These are phyloP conservation scores for Vachellia pachyceras DNA, from an alignment of 306 rosid genomes.

Conservation along the genomic window DNA sequence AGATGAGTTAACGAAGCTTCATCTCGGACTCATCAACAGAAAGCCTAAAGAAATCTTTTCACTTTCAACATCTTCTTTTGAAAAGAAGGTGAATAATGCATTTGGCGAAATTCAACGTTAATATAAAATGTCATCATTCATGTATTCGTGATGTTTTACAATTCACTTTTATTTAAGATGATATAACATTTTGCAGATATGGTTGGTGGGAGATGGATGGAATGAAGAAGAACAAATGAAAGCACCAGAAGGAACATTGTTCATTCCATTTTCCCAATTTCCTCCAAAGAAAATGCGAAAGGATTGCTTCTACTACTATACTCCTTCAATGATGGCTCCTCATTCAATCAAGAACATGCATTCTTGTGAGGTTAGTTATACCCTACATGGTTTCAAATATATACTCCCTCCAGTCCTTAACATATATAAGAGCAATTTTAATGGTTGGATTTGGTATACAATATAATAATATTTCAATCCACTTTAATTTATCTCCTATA, in stretches of 20 bases:
- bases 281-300: not conserved
- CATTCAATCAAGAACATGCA: not conserved
- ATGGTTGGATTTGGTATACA: no score
- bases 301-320: not conserved
- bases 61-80: conserved; percentile 38
- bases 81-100: conserved; percentile 48
- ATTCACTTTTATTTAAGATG: no score
- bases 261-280: not conserved
- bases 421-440: no score
- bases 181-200: not conserved
- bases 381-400: not conserved
- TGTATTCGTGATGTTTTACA: no score
- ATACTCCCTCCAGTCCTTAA: no score
- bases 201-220: conserved; percentile 11
- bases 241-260: not conserved
- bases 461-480: no score
- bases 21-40: not conserved
- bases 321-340: not conserved
- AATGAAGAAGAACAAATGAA: not conserved
- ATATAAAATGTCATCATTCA: no score
- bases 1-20: conserved; percentile 58
- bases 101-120: not conserved
- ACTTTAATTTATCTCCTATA: no score
- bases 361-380: not conserved
- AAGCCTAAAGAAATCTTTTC: conserved; percentile 26